Percentiles rank a stretch among this genome's conserved stretches.
Conservation (phyloP, 1,139 yeast species). For the Yamadazyma epiphylla region DNA sequence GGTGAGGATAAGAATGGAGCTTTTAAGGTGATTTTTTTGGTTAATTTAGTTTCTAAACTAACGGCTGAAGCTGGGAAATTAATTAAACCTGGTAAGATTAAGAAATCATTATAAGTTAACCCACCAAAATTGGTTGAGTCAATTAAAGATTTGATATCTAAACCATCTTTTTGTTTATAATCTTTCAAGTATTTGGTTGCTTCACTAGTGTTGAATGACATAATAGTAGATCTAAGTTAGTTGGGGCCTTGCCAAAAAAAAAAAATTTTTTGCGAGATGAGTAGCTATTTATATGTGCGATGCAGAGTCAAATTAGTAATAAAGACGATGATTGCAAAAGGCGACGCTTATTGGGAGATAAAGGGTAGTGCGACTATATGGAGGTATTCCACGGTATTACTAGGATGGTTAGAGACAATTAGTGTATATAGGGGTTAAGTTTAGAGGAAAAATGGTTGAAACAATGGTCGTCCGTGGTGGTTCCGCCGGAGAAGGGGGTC, state of each 20-base stretch:
- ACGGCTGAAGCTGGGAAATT: constrained; percentile 81
- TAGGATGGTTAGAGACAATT: no score
- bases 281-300: no score
- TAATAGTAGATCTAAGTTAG: constrained; percentile 9
- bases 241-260: constrained; percentile 41
- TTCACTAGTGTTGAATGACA: constrained; percentile 52
- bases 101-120: constrained; percentile 92
- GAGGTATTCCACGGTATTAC: no score
- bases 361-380: no score
- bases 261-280: constrained; percentile 16
- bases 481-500: constrained; percentile 4
- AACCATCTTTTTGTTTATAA: constrained; percentile 78
- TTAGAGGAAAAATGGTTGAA: no score
- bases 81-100: constrained; percentile 92
- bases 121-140: constrained; percentile 93
- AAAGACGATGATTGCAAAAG: no score
- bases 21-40: constrained; percentile 87
- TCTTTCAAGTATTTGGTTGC: constrained; percentile 67
- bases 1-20: constrained; percentile 97
- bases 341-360: no score
- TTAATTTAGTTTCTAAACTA: constrained; percentile 75
- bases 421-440: no score
- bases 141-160: constrained; percentile 79
- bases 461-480: neutral
- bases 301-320: no score